These are phyloP conservation scores for Pholiota adiposa DNA, from an alignment of 1,284 basidiomycete species.

Conservation along the genomic window DNA sequence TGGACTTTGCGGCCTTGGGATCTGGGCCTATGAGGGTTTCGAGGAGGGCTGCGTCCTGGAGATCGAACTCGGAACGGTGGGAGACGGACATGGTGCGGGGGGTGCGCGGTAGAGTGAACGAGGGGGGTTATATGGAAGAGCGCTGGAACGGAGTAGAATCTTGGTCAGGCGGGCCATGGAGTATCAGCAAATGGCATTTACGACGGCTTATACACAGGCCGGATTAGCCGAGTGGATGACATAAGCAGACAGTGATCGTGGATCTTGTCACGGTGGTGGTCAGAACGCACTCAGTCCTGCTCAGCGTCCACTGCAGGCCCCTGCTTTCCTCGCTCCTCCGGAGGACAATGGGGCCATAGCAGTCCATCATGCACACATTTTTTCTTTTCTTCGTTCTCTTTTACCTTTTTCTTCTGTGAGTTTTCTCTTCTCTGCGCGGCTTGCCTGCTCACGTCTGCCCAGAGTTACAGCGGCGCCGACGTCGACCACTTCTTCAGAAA, in stretches of 20 bases:
- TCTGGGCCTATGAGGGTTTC: conserved; percentile 56
- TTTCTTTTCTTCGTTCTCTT: conserved; percentile 11
- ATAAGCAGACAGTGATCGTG: conserved; percentile 4
- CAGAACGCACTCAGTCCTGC: neutral
- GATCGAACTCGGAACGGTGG: conserved; percentile 30
- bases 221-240: conserved; percentile 16
- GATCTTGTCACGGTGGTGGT: neutral
- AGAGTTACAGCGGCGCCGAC: conserved; percentile 5
- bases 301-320: neutral
- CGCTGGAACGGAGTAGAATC: conserved; percentile 17
- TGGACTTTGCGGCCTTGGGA: conserved; percentile 38
- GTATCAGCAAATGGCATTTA: neutral
- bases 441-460: neutral
- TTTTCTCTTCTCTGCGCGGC: neutral
- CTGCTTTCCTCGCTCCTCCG: conserved; percentile 3
- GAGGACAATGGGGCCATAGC: conserved; percentile 22
- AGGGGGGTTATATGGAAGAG: conserved; percentile 4
- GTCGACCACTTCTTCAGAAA: conserved; percentile 1
- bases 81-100: conserved; percentile 28
- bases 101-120: conserved; percentile 12
- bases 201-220: conserved; percentile 23
- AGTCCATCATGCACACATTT: conserved; percentile 8
- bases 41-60: conserved; percentile 54
- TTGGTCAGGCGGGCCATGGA: conserved; percentile 1
- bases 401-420: conserved; percentile 15